These are phyloP conservation scores for Trypanosoma avium DNA, from an alignment of 208 protist species.

Conservation along the genomic window DNA sequence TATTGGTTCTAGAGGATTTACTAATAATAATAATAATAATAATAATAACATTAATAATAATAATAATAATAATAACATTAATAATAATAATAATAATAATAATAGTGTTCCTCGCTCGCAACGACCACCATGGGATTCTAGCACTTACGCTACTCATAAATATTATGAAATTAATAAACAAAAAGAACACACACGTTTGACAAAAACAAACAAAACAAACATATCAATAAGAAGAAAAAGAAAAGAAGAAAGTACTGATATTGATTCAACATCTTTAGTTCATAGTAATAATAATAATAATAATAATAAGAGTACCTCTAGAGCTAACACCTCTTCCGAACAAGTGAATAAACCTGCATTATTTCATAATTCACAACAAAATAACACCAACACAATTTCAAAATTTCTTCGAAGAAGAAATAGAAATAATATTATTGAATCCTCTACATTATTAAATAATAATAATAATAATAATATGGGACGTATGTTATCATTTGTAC, in stretches of 20 bases:
- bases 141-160: neutral
- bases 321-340: no score
- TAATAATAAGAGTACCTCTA: no score
- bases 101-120: neutral
- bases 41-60: neutral
- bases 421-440: no score
- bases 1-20: neutral
- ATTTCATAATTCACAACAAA: no score
- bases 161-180: no score
- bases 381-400: no score
- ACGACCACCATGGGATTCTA: conserved; percentile 4
- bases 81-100: neutral
- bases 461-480: neutral
- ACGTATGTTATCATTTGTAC: conserved; percentile 1
- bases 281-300: no score
- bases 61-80: neutral
- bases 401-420: no score
- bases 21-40: neutral
- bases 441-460: no score
- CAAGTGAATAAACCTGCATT: no score
- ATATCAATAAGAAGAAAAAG: neutral
- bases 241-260: neutral
- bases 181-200: neutral
- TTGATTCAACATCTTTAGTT: no score
- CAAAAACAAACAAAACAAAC: no score